Evolutionary conservation across 768 basidiomycete genomes (phyloP).

Genomic region (Dentipellis sp.): DNA sequence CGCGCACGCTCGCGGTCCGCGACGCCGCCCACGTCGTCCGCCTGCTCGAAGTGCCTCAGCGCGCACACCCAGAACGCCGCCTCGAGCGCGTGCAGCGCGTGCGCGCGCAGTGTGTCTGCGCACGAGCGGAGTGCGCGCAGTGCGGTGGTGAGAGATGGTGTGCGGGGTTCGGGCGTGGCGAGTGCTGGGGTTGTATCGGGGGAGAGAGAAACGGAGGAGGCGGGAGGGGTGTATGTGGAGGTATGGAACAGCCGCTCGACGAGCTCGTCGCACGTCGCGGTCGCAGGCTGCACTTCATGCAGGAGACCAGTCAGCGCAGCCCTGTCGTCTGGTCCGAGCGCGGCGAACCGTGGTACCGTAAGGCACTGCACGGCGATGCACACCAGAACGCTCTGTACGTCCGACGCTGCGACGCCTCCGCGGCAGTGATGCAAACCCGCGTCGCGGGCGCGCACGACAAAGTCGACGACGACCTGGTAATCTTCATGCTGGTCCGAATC

Average conservation of each 20-base stretch:
- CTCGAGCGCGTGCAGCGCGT: background rate
- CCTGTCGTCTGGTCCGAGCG: background rate
- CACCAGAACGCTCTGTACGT: background rate
- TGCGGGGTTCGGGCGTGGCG: background rate
- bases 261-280: background rate
- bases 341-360: background rate
- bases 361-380: background rate
- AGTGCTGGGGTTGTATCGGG: too few relatives aligned
- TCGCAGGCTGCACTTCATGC: background rate
- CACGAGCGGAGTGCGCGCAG: background rate
- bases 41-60: slow-evolving; percentile 1
- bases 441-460: background rate
- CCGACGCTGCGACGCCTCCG: too few relatives aligned
- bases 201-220: too few relatives aligned
- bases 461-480: background rate
- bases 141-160: background rate
- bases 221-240: too few relatives aligned
- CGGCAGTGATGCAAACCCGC: background rate
- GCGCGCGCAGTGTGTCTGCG: background rate
- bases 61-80: slow-evolving; percentile 1
- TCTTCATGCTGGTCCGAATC: too few relatives aligned
- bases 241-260: background rate
- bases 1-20: too few relatives aligned
- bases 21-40: background rate
- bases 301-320: background rate